Evolutionary conservation across 2,329 filamentous ascomycete species (phyloP).

Genomic region (Exophiala sp.): DNA sequence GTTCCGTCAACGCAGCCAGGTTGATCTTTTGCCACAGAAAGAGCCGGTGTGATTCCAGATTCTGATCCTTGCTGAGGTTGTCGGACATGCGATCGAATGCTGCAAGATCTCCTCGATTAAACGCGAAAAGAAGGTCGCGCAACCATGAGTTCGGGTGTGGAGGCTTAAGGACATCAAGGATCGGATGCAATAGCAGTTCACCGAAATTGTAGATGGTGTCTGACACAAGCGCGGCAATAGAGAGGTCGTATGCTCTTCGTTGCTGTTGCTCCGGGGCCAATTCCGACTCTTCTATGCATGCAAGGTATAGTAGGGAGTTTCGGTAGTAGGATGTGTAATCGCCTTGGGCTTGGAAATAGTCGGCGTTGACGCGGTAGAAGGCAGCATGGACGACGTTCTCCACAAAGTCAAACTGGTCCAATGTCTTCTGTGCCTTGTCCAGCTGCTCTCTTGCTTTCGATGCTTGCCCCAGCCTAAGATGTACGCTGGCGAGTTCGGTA

Average conservation of each 20-base stretch:
- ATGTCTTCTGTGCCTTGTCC: slow-evolving; percentile 76
- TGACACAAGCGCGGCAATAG: slow-evolving; percentile 85
- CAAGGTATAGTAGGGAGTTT: slow-evolving; percentile 94
- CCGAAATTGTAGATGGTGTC: slow-evolving; percentile 99
- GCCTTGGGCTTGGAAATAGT: slow-evolving; percentile 85
- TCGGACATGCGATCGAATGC: slow-evolving; percentile 78
- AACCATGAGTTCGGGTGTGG: slow-evolving; percentile 71
- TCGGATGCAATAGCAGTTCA: slow-evolving; percentile 94
- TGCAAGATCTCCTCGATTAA: slow-evolving; percentile 87
- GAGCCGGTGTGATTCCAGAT: slow-evolving; percentile 70
- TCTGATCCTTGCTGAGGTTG: slow-evolving; percentile 71
- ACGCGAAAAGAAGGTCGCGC: slow-evolving; percentile 90
- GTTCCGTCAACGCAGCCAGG: slow-evolving; percentile 89
- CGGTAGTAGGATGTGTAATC: slow-evolving; percentile 97
- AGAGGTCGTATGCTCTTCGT: slow-evolving; percentile 82
- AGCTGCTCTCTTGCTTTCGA: slow-evolving; percentile 81
- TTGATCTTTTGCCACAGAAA: slow-evolving; percentile 98
- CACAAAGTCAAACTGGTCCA: slow-evolving; percentile 89
- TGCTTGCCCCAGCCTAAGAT: slow-evolving; percentile 70
- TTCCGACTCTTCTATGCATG: slow-evolving; percentile 79
- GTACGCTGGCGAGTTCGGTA: slow-evolving; percentile 80
- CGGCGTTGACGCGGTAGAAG: slow-evolving; percentile 92
- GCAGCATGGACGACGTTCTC: slow-evolving; percentile 92
- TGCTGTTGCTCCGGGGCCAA: slow-evolving; percentile 70
- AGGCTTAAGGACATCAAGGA: slow-evolving; percentile 72